Evolutionary conservation across 1,284 basidiomycete species (phyloP).

Genomic region (Austropuccinia psidii): DNA sequence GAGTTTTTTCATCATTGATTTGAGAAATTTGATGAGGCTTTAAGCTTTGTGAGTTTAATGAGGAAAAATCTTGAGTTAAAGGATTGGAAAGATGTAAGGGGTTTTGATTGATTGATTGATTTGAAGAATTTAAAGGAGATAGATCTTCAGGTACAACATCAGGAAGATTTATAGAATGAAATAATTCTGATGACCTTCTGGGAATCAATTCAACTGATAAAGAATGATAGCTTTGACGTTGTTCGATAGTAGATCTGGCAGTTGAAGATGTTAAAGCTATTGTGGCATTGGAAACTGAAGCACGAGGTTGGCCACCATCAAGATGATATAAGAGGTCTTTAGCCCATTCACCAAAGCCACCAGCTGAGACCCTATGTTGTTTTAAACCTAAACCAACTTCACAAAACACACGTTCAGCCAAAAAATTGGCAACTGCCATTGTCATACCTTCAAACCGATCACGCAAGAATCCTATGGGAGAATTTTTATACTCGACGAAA

Average conservation of each 20-base stretch:
- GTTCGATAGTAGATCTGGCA: constrained; percentile 1
- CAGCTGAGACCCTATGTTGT: constrained; percentile 60
- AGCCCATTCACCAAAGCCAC: constrained; percentile 79
- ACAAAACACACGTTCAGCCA: constrained; percentile 78
- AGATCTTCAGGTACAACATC: constrained; percentile 21
- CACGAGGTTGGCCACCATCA: constrained; percentile 43
- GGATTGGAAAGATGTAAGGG: not conserved
- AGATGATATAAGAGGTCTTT: constrained; percentile 61
- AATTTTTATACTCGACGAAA: constrained; percentile 71
- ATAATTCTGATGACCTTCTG: constrained; percentile 16
- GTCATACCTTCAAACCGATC: constrained; percentile 89
- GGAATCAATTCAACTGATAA: constrained; percentile 10
- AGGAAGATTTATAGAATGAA: constrained; percentile 10
- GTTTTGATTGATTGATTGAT: not conserved
- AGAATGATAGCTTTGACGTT: not conserved
- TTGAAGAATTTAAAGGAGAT: not conserved
- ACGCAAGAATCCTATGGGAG: constrained; percentile 78
- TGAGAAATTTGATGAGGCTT: not conserved
- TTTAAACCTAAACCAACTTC: constrained; percentile 56
- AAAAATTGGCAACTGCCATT: constrained; percentile 69
- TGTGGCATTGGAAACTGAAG: constrained; percentile 47
- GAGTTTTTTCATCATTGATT: not conserved
- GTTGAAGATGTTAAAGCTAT: constrained; percentile 34
- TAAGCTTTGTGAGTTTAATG: not conserved
- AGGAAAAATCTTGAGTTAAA: not conserved